Conservation (phyloP, 352 stramenopile genomes). For the Aphanomyces euteiches region DNA sequence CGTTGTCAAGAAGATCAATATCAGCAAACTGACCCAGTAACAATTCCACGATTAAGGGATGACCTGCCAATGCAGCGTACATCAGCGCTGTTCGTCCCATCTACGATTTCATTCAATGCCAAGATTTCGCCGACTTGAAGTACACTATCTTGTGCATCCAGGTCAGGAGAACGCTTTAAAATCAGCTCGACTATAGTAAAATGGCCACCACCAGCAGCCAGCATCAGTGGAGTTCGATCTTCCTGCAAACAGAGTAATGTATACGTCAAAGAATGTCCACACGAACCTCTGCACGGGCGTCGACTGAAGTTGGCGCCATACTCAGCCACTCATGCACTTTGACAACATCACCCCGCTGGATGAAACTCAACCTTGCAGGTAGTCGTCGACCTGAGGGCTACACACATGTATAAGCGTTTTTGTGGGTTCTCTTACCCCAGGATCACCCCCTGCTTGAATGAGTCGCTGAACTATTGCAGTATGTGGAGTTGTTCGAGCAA, state of each 20-base stretch:
- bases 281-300: neutral
- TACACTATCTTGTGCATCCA: constrained; percentile 13
- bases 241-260: constrained; percentile 7
- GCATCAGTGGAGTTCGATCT: constrained; percentile 17
- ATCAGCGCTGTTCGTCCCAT: constrained; percentile 23
- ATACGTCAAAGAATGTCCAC: neutral
- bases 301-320: neutral
- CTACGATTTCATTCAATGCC: neutral
- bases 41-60: constrained; percentile 19
- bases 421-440: neutral
- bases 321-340: constrained; percentile 18
- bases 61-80: constrained; percentile 8
- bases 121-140: neutral
- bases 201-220: constrained; percentile 6
- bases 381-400: too few species aligned
- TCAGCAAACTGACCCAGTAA: constrained; percentile 25
- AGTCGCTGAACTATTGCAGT: neutral
- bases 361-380: constrained; percentile 23
- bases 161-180: constrained; percentile 2
- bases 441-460: neutral
- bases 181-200: constrained; percentile 20
- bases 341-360: constrained; percentile 10
- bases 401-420: neutral
- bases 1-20: constrained; percentile 14
- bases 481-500: neutral